Evolutionary conservation across 2,329 filamentous ascomycete genomes (phyloP).

Genomic region (Aureobasidium sp.): DNA sequence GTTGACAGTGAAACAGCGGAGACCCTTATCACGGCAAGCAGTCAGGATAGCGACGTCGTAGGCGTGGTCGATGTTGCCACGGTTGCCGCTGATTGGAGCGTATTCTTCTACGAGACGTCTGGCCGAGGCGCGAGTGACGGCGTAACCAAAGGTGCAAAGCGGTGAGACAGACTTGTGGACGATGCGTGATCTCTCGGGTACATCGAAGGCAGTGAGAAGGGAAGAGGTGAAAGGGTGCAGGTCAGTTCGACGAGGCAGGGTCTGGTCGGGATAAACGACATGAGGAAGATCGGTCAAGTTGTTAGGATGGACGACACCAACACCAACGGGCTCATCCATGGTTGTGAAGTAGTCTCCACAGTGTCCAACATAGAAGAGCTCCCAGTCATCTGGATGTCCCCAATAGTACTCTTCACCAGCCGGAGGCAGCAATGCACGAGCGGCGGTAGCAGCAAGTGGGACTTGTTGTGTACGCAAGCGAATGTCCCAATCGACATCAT

Average conservation of each 20-base stretch:
- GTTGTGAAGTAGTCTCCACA: slow-evolving; percentile 34
- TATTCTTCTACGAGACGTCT: slow-evolving; percentile 31
- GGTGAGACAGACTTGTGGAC: slow-evolving; percentile 38
- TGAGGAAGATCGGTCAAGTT: slow-evolving; percentile 26
- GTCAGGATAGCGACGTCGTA: slow-evolving; percentile 37
- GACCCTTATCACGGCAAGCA: slow-evolving; percentile 32
- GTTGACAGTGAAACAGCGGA: slow-evolving; percentile 32
- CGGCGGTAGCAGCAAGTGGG: slow-evolving; percentile 35
- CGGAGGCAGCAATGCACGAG: slow-evolving; percentile 27
- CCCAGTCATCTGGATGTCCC: slow-evolving; percentile 34
- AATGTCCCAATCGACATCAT: slow-evolving; percentile 42
- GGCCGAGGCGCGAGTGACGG: slow-evolving; percentile 34
- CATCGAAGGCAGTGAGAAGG: slow-evolving; percentile 31
- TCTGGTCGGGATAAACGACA: slow-evolving; percentile 30
- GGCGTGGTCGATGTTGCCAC: slow-evolving; percentile 27
- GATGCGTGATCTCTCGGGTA: slow-evolving; percentile 33
- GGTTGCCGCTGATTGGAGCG: slow-evolving; percentile 24
- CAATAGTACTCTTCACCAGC: slow-evolving; percentile 27
- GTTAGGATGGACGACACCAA: slow-evolving; percentile 22
- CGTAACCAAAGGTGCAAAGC: slow-evolving; percentile 41
- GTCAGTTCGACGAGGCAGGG: slow-evolving; percentile 30
- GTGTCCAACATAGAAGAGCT: slow-evolving; percentile 36
- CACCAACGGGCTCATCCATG: slow-evolving; percentile 14
- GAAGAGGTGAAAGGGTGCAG: slow-evolving; percentile 33
- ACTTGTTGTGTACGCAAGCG: slow-evolving; percentile 37